Conservation (phyloP, 192 early-diverging fungal species). For the Podila horticola region DNA sequence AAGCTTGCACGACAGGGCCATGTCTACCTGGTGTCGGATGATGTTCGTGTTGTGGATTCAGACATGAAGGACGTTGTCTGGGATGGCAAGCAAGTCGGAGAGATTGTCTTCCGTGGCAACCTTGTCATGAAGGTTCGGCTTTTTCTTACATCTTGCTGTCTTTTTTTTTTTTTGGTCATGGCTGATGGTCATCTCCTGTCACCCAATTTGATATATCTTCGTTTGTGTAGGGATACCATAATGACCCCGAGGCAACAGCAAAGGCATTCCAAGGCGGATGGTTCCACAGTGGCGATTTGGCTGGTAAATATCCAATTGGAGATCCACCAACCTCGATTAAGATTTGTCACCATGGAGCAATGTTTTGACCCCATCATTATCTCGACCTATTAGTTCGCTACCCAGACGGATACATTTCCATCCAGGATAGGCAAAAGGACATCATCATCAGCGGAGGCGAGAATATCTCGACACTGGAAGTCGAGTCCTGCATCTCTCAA, state of each 20-base stretch:
- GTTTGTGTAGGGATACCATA: constrained; percentile 23
- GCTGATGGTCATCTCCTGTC: not conserved
- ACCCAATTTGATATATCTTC: not conserved
- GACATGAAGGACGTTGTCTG: constrained; percentile 55
- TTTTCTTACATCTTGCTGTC: not conserved
- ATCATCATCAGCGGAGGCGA: constrained; percentile 73
- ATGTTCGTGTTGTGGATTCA: constrained; percentile 59
- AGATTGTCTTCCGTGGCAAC: constrained; percentile 67
- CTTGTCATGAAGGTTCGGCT: constrained; percentile 61
- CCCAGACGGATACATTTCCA: constrained; percentile 67
- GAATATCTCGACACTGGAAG: constrained; percentile 66
- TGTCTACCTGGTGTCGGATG: constrained; percentile 59
- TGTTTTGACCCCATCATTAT: not conserved
- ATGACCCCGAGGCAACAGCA: constrained; percentile 65
- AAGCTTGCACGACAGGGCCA: constrained; percentile 65
- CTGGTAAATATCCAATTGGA: constrained; percentile 9
- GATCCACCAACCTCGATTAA: not conserved
- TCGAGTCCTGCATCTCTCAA: constrained; percentile 61
- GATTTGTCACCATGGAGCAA: not conserved
- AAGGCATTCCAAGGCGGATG: constrained; percentile 65
- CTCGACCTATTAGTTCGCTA: constrained; percentile 51
- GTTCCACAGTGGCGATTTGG: constrained; percentile 71
- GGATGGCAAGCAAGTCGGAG: constrained; percentile 64
- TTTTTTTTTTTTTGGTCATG: not conserved
- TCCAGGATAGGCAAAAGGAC: constrained; percentile 70